Conservation (phyloP, 768 basidiomycete genomes). For the Auriscalpium microsporum region DNA sequence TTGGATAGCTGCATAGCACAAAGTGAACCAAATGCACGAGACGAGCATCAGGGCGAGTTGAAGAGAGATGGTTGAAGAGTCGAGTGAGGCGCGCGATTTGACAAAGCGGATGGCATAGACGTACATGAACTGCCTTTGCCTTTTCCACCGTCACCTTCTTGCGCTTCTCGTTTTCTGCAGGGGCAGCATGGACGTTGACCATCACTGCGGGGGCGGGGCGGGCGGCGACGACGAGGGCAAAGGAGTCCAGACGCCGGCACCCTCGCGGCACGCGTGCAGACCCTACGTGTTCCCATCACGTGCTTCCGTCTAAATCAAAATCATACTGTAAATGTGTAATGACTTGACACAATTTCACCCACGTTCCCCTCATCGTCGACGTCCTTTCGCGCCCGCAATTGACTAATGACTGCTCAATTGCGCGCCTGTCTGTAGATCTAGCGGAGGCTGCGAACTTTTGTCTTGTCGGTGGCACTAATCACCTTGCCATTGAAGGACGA, state of each 20-base stretch:
- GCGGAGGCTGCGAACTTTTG: no score
- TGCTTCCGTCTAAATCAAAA: not conserved
- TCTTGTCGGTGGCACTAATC: no score
- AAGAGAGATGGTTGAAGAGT: no score
- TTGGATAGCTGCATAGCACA: conserved; percentile 43
- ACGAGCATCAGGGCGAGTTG: no score
- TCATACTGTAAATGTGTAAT: no score
- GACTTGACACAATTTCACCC: no score
- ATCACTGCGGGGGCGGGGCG: not conserved
- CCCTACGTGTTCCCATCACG: conserved; percentile 16
- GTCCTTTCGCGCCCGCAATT: no score
- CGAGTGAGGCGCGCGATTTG: no score
- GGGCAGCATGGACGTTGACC: conserved; percentile 4
- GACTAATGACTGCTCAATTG: no score
- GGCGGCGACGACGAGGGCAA: not conserved
- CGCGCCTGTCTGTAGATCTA: no score
- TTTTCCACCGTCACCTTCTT: conserved; percentile 43
- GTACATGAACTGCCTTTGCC: conserved; percentile 49
- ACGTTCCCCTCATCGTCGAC: no score
- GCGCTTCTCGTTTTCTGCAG: conserved; percentile 20
- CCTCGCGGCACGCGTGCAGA: conserved; percentile 6
- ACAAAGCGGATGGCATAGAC: not conserved
- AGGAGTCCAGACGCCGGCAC: not conserved
- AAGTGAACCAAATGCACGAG: no score
- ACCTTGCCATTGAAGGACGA: not conserved